phyloP scores from a whole-genome alignment of 345 rosid species.

The Populus davidiana region DNA sequence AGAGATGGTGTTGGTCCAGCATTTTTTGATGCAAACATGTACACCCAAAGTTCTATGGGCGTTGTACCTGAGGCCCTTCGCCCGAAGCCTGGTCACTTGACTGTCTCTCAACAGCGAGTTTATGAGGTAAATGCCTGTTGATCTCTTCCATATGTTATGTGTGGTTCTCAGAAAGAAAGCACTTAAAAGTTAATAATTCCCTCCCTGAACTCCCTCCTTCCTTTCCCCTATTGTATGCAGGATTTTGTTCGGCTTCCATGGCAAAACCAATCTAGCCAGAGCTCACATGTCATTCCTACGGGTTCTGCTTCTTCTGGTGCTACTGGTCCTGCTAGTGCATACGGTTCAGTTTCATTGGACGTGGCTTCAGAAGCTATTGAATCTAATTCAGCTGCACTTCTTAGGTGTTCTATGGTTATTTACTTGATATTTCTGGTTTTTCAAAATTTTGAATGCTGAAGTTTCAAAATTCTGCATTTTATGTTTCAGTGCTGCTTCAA shows the following conservation, averaged over 20 bases:
- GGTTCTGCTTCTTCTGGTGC: constrained; percentile 54
- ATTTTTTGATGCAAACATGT: constrained; percentile 67
- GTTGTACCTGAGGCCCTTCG: constrained; percentile 84
- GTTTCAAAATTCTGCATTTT: constrained; percentile 5
- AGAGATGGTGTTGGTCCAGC: constrained; percentile 71
- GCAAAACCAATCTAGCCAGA: constrained; percentile 85
- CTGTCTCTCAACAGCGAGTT: constrained; percentile 88
- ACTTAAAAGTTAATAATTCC: neutral
- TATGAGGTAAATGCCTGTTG: constrained; percentile 61
- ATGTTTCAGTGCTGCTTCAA: constrained; percentile 49
- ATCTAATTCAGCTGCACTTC: constrained; percentile 45
- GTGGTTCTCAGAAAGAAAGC: constrained; percentile 13
- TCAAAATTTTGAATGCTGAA: neutral
- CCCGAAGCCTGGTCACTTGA: constrained; percentile 88
- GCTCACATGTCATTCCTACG: constrained; percentile 50
- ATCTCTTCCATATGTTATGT: constrained; percentile 10
- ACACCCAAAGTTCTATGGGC: constrained; percentile 70
- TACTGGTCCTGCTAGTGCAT: constrained; percentile 41
- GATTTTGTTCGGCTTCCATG: constrained; percentile 95
- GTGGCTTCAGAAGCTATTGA: constrained; percentile 57
- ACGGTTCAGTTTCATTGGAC: constrained; percentile 56
- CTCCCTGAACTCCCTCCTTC: neutral
- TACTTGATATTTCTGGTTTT: neutral
- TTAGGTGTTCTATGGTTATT: constrained; percentile 43
- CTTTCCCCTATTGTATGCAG: constrained; percentile 34